Conservation (phyloP, 768 basidiomycete species). For the Galerina marginata region DNA sequence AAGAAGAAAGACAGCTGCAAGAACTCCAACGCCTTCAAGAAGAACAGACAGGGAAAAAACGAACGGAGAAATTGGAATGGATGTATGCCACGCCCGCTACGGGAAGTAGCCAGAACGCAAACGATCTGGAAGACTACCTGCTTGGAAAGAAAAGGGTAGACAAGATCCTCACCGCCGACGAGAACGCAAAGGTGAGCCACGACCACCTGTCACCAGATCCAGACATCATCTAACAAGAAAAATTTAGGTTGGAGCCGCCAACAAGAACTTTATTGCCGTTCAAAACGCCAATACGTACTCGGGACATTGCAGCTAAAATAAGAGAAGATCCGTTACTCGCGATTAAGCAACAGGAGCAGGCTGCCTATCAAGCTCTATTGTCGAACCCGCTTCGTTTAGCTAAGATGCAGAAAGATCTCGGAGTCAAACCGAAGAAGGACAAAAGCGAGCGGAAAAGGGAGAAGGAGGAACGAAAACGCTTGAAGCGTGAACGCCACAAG, state of each 20-base stretch:
- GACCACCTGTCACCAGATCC: background rate
- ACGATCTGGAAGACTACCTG: constrained; percentile 95
- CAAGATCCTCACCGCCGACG: constrained; percentile 90
- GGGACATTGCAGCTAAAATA: constrained; percentile 92
- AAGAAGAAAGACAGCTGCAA: constrained; percentile 95
- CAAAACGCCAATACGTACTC: constrained; percentile 91
- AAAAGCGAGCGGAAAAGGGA: constrained; percentile 65
- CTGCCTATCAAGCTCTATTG: constrained; percentile 85
- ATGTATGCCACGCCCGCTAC: constrained; percentile 99
- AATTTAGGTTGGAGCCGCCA: constrained; percentile 75
- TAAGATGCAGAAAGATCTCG: constrained; percentile 80
- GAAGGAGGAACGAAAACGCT: constrained; percentile 50
- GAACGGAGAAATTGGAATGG: constrained; percentile 96
- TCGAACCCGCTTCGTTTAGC: constrained; percentile 85
- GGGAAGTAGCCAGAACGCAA: constrained; percentile 83
- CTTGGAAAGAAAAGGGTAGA: constrained; percentile 98
- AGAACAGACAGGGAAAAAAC: constrained; percentile 93
- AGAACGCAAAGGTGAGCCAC: constrained; percentile 79
- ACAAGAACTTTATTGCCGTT: constrained; percentile 92
- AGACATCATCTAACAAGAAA: background rate
- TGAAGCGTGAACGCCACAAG: constrained; percentile 42
- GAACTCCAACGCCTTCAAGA: constrained; percentile 96
- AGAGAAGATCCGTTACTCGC: constrained; percentile 97
- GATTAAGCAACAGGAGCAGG: constrained; percentile 98
- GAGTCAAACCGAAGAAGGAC: constrained; percentile 81